These are phyloP conservation scores for Cinchona pubescens DNA, from an alignment of 257 asterid species.

Conservation along the genomic window DNA sequence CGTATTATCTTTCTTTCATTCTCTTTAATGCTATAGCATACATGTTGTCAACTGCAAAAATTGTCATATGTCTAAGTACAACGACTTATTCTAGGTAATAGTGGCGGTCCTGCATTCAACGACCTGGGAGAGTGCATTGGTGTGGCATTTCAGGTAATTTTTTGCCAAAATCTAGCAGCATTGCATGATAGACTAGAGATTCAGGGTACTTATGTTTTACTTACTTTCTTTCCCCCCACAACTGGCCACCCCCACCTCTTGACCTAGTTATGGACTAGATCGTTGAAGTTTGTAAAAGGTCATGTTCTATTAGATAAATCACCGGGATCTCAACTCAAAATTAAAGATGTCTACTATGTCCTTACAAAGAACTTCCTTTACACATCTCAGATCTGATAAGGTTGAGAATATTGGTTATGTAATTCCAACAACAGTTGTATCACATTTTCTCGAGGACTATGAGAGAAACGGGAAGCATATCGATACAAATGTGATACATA, in stretches of 20 bases:
- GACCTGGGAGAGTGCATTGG: constrained; percentile 96
- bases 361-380: constrained; percentile 51
- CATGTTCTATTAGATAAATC: too few species aligned
- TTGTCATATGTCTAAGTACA: neutral
- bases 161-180: neutral
- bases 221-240: neutral
- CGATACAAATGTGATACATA: too few species aligned
- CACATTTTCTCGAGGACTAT: constrained; percentile 95
- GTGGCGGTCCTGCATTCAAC: constrained; percentile 99
- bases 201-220: neutral
- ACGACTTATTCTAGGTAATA: constrained; percentile 62
- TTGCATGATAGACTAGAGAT: neutral
- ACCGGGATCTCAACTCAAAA: too few species aligned
- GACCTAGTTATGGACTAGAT: neutral
- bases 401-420: constrained; percentile 95
- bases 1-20: neutral
- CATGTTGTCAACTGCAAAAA: neutral
- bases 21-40: neutral
- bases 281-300: neutral
- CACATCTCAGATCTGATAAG: constrained; percentile 97
- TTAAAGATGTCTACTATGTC: constrained; percentile 21
- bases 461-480: too few species aligned
- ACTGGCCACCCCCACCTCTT: neutral
- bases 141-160: constrained; percentile 89
- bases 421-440: constrained; percentile 85